Conservation (phyloP, 176 grass and related monocot genomes). For the Coix lacrymajobi region DNA sequence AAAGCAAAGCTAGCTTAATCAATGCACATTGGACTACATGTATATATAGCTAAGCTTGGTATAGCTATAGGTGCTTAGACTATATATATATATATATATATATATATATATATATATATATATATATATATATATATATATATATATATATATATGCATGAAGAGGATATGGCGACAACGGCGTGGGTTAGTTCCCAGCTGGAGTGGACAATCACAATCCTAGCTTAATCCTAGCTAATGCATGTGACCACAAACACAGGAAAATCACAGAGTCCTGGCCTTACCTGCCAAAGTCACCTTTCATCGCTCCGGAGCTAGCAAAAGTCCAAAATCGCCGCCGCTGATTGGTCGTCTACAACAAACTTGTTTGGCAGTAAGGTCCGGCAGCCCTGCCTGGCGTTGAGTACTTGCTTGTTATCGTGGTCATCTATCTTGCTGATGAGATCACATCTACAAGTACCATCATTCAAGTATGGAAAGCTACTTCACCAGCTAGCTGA, state of each 20-base stretch:
- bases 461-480: not conserved
- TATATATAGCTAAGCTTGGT: not conserved
- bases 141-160: not conserved
- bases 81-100: too few relatives aligned
- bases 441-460: not conserved
- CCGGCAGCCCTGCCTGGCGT: not conserved
- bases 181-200: not conserved
- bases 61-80: not conserved
- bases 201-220: not conserved
- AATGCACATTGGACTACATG: not conserved
- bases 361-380: not conserved
- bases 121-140: too few relatives aligned
- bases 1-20: not conserved
- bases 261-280: not conserved
- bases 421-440: not conserved
- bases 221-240: not conserved
- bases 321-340: slow-evolving; percentile 12
- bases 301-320: not conserved
- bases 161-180: slow-evolving; percentile 1
- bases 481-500: not conserved
- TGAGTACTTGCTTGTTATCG: not conserved
- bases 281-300: not conserved
- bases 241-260: slow-evolving; percentile 12
- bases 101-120: too few relatives aligned
- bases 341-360: not conserved